A percentile compares a stretch with the other conserved stretches of the same genome.
phyloP scores from a whole-genome alignment of 2,329 filamentous ascomycete genomes.

The Colletotrichum sp. region DNA sequence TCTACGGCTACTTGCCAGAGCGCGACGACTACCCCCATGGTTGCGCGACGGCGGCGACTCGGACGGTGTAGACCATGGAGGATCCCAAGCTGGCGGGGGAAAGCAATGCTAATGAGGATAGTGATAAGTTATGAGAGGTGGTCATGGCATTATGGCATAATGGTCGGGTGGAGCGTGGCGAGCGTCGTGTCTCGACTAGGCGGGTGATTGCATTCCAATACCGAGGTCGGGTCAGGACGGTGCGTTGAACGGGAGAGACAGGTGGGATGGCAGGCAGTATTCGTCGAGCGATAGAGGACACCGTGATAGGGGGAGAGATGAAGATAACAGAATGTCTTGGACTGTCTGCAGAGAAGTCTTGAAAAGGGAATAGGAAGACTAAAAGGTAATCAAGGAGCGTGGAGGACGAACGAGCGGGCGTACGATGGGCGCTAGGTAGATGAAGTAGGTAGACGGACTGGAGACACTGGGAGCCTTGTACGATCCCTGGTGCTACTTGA shows the following conservation, averaged over 20 bases:
- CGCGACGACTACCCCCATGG: conserved; percentile 49
- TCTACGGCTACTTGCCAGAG: conserved; percentile 66
- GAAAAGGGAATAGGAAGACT: background rate
- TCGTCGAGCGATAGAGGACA: background rate
- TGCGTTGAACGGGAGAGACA: background rate
- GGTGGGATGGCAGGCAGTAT: background rate
- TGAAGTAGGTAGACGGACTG: background rate
- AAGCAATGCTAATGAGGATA: conserved; percentile 14
- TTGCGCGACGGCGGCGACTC: conserved; percentile 22
- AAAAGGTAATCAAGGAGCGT: background rate
- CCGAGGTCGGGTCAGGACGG: background rate
- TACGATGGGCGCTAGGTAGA: background rate
- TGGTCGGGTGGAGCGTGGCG: conserved; percentile 1
- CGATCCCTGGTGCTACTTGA: background rate
- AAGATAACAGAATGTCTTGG: background rate
- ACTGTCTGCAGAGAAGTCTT: background rate
- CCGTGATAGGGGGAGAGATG: background rate
- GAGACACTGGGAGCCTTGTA: background rate
- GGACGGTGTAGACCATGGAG: conserved; percentile 16
- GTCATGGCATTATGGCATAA: conserved; percentile 21
- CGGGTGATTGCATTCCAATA: conserved; percentile 15
- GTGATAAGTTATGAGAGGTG: background rate
- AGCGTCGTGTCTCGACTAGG: conserved; percentile 8
- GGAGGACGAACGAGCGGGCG: background rate
- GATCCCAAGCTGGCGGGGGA: conserved; percentile 10